These are phyloP conservation scores for Vigna unguiculata DNA, from an alignment of 306 rosid species.

Conservation along the genomic window DNA sequence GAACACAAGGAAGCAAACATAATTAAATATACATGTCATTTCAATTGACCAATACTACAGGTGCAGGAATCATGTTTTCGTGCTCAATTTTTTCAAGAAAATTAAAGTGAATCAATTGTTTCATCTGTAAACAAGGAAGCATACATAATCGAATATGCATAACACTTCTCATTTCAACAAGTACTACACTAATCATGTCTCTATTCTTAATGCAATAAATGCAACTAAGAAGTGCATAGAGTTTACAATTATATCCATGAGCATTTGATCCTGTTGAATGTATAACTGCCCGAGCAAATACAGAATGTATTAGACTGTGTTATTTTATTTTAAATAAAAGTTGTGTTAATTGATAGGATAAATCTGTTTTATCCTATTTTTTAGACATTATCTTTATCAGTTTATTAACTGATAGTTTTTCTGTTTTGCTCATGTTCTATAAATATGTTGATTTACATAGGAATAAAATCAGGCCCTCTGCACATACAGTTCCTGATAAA, in stretches of 20 bases:
- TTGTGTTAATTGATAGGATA: no score
- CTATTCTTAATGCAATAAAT: not conserved
- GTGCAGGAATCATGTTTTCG: not conserved
- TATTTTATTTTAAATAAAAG: no score
- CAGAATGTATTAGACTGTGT: no score
- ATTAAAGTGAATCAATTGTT: constrained; percentile 37
- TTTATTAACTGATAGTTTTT: no score
- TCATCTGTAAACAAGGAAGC: constrained; percentile 50
- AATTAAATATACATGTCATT: constrained; percentile 4
- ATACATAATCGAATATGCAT: constrained; percentile 17
- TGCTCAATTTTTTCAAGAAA: constrained; percentile 19
- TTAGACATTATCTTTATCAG: no score
- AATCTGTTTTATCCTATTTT: no score
- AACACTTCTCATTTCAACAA: constrained; percentile 27
- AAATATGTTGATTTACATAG: no score
- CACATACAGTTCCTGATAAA: no score
- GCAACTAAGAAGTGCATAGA: not conserved
- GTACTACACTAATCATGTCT: not conserved
- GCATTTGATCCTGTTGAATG: not conserved
- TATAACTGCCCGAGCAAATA: no score
- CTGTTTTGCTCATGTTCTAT: no score
- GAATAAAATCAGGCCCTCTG: no score
- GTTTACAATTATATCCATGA: constrained; percentile 6
- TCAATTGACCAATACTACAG: constrained; percentile 1
- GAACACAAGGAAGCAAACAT: constrained; percentile 42